These are phyloP conservation scores for Phytophthora litchii DNA, from an alignment of 352 stramenopile genomes.

Conservation along the genomic window DNA sequence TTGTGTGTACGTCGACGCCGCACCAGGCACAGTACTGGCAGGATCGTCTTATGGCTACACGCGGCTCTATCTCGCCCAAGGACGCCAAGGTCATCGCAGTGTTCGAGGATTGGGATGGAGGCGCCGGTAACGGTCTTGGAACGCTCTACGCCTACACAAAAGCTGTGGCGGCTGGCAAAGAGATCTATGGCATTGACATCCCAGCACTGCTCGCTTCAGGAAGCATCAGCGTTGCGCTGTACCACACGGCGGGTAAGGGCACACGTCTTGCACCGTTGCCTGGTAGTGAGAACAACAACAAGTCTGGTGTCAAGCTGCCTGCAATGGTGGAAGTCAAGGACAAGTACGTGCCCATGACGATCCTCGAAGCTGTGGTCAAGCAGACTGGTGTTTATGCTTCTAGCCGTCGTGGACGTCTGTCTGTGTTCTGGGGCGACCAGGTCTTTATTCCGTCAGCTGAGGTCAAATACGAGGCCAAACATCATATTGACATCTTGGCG, in stretches of 20 bases:
- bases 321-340: slow-evolving; percentile 91
- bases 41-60: slow-evolving; percentile 90
- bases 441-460: slow-evolving; percentile 96
- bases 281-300: slow-evolving; percentile 99
- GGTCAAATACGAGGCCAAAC: slow-evolving; percentile 93
- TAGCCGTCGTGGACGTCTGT: slow-evolving; percentile 93
- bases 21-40: slow-evolving; percentile 98
- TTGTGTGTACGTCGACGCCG: slow-evolving; percentile 97
- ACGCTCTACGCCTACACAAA: slow-evolving; percentile 98
- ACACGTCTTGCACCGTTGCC: slow-evolving; percentile 96
- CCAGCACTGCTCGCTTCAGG: slow-evolving; percentile 66
- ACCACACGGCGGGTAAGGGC: slow-evolving; percentile 98
- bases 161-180: slow-evolving; percentile 85
- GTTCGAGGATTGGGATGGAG: slow-evolving; percentile 95
- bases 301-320: slow-evolving; percentile 98
- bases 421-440: slow-evolving; percentile 99
- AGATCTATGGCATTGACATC: slow-evolving; percentile 91
- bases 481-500: slow-evolving; percentile 98
- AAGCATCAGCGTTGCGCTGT: slow-evolving; percentile 93
- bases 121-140: slow-evolving; percentile 96
- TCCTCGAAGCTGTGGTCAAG: slow-evolving; percentile 98
- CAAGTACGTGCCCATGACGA: slow-evolving; percentile 93
- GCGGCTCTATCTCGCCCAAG: slow-evolving; percentile 76
- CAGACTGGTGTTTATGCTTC: slow-evolving; percentile 98
- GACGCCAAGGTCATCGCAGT: slow-evolving; percentile 96